phyloP scores from a whole-genome alignment of 78 protist species.

The slime mould (Dictyostelium discoideum) region DNA sequence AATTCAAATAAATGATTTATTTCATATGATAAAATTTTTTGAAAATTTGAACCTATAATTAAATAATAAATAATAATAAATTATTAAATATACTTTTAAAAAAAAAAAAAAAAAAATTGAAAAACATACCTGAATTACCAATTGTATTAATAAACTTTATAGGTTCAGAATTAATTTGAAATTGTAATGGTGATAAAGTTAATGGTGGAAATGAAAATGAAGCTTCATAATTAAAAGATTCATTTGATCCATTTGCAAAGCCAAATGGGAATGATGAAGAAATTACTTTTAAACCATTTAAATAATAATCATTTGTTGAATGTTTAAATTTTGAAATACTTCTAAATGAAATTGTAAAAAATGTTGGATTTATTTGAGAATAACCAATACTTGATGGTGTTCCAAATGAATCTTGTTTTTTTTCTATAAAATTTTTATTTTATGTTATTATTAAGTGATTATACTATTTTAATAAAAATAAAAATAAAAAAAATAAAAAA shows the following conservation, averaged over 20 bases:
- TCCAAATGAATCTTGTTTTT: not conserved
- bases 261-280: not conserved
- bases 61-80: not conserved
- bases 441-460: not conserved
- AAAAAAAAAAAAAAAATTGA: not conserved
- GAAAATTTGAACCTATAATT: not conserved
- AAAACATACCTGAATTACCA: not conserved
- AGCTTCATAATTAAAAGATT: not conserved
- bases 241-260: not conserved
- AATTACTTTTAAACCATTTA: not conserved
- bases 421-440: not conserved
- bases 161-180: not conserved
- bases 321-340: not conserved
- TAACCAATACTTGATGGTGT: not conserved
- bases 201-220: not conserved
- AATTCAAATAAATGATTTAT: not conserved
- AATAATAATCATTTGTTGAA: not conserved
- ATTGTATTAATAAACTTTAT: not conserved
- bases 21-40: not conserved
- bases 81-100: not conserved
- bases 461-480: not conserved
- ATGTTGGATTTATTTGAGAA: not conserved
- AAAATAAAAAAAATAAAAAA: not conserved
- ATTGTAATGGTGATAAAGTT: not conserved
- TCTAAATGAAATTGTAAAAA: not conserved